Conservation (phyloP, 805 yeast species). For the Suhomyces emberorum region DNA sequence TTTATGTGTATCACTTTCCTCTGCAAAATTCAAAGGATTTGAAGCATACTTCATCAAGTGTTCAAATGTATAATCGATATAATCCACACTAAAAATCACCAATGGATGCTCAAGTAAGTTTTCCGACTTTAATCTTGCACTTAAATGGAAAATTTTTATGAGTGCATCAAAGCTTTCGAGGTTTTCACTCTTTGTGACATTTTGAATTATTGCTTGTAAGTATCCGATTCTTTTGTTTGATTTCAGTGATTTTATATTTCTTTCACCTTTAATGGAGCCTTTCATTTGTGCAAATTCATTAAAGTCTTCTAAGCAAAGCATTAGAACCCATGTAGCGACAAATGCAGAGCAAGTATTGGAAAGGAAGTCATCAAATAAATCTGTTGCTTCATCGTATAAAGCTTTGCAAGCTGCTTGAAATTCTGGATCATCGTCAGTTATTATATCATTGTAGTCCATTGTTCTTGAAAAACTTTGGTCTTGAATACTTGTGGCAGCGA, state of each 20-base stretch:
- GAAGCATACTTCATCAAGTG: conserved; percentile 13
- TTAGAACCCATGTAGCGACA: conserved; percentile 31
- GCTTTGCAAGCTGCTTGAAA: conserved; percentile 23
- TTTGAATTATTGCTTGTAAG: conserved; percentile 25
- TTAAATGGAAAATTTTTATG: conserved; percentile 33
- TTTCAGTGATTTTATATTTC: conserved; percentile 5
- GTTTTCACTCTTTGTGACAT: conserved; percentile 22
- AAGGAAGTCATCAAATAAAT: conserved; percentile 26
- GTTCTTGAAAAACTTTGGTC: conserved; percentile 38
- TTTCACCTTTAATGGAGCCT: conserved; percentile 2
- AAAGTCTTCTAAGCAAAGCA: conserved; percentile 35
- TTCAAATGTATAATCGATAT: conserved; percentile 30
- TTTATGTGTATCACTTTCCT: conserved; percentile 12
- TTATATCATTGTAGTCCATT: conserved; percentile 27
- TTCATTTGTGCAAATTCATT: conserved; percentile 21
- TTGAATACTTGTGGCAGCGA: conserved; percentile 28
- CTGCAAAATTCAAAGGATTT: conserved; percentile 6
- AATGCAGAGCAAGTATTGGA: conserved; percentile 15
- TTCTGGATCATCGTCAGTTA: conserved; percentile 17
- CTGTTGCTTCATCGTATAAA: conserved; percentile 30
- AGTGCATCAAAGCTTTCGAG: conserved; percentile 35
- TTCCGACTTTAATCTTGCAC: conserved; percentile 25
- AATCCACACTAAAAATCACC: conserved; percentile 24
- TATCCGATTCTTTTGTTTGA: conserved; percentile 36
- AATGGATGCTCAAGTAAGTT: conserved; percentile 23